Conservation (phyloP, 495 filamentous ascomycete species). For the Neurospora tetrasperma region DNA sequence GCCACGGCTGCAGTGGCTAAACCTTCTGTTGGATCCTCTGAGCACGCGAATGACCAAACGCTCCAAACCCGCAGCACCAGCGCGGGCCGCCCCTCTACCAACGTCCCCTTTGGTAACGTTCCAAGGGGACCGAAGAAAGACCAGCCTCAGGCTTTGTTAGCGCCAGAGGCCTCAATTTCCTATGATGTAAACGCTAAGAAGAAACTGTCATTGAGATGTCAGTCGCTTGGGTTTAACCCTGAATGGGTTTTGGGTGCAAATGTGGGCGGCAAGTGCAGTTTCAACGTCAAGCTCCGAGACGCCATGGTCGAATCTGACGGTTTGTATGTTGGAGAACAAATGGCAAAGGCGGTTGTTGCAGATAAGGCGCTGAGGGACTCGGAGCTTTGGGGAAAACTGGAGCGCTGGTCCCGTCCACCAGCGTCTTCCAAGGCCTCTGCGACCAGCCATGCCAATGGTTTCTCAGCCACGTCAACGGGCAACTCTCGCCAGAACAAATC, state of each 20-base stretch:
- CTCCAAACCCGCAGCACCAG: not conserved
- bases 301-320: not conserved
- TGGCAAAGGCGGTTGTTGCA: conserved; percentile 5
- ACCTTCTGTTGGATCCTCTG: not conserved
- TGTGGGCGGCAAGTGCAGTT: not conserved
- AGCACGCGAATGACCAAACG: not conserved
- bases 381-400: not conserved
- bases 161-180: not conserved
- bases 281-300: conserved; percentile 4
- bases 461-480: not conserved
- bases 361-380: conserved; percentile 4
- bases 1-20: not conserved
- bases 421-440: no score
- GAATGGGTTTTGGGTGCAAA: not conserved
- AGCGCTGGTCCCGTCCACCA: not conserved
- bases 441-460: not conserved
- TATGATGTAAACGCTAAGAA: not conserved
- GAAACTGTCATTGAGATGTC: conserved; percentile 16
- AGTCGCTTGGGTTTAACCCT: conserved; percentile 24
- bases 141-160: not conserved
- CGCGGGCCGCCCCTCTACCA: not conserved
- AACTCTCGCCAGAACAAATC: not conserved
- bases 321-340: not conserved
- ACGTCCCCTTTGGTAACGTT: not conserved
- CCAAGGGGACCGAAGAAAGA: not conserved